These are phyloP conservation scores for Erodium texanum DNA, from an alignment of 441 rosid species.

Conservation along the genomic window DNA sequence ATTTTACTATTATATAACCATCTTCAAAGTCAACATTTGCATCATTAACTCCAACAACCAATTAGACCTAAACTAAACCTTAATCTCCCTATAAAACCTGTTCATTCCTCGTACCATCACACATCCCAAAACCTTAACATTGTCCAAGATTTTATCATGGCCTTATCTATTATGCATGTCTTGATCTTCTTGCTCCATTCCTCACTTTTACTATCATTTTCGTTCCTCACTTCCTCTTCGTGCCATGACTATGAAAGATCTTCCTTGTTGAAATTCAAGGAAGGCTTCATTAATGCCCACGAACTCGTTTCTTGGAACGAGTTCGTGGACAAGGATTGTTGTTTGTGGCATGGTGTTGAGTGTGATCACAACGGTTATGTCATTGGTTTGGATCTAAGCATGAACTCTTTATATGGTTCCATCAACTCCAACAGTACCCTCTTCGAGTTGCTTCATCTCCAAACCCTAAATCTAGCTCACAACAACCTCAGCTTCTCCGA, in stretches of 20 bases:
- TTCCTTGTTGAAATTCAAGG: conserved; percentile 4
- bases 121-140: not conserved
- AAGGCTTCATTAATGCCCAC: not conserved
- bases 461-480: conserved; percentile 14
- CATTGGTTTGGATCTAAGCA: conserved; percentile 23
- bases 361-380: conserved; percentile 21
- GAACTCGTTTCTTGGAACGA: conserved; percentile 1
- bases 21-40: not conserved
- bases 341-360: conserved; percentile 30
- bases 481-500: conserved; percentile 11
- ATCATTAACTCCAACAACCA: not conserved
- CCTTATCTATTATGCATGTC: not conserved
- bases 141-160: not conserved
- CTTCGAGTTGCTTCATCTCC: conserved; percentile 24
- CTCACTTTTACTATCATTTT: not conserved
- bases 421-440: conserved; percentile 20
- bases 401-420: conserved; percentile 18
- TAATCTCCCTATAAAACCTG: not conserved
- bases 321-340: conserved; percentile 26
- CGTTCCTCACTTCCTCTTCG: not conserved
- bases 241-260: not conserved
- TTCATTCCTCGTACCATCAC: not conserved
- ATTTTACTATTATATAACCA: not conserved
- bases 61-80: not conserved
- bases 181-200: not conserved